Percentiles rank a stretch among this genome's conserved stretches.
Evolutionary conservation across 768 basidiomycete species (phyloP).

Genomic region (Termitomyces eurrhizus): DNA sequence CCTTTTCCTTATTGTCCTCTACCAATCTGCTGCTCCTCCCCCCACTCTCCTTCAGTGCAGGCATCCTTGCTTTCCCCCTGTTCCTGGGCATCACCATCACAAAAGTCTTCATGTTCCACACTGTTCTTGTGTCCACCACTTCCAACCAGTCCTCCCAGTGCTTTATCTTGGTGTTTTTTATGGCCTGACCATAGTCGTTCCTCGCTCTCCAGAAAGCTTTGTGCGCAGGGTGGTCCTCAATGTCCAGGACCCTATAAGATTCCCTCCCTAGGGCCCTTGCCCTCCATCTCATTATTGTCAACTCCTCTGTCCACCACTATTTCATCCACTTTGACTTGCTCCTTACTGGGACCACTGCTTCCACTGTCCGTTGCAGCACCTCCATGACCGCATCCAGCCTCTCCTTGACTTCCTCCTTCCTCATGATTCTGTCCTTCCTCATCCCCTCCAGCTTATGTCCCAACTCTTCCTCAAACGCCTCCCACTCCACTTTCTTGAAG

Average conservation of each 20-base stretch:
- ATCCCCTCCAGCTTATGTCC: background rate
- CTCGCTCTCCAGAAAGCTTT: constrained; percentile 2
- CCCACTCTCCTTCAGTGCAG: background rate
- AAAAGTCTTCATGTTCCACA: constrained; percentile 25
- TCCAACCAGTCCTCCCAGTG: background rate
- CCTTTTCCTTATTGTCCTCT: constrained; percentile 24
- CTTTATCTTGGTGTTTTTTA: constrained; percentile 18
- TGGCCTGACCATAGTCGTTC: background rate
- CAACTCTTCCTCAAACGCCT: background rate
- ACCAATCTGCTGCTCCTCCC: background rate
- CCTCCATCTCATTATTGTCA: too few relatives aligned
- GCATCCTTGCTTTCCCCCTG: constrained; percentile 15
- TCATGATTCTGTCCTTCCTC: too few relatives aligned
- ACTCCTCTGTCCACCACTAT: background rate
- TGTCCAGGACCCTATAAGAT: background rate
- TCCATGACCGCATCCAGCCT: background rate
- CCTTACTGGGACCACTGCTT: background rate
- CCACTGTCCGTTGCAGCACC: background rate
- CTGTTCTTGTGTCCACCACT: background rate
- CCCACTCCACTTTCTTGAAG: background rate
- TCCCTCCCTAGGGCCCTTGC: background rate
- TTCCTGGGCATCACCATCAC: constrained; percentile 17
- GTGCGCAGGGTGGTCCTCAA: constrained; percentile 19
- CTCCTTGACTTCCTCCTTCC: background rate
- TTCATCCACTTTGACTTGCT: background rate